Conservation (phyloP, 1,284 basidiomycete genomes). For the Quambalaria eucalypti region DNA sequence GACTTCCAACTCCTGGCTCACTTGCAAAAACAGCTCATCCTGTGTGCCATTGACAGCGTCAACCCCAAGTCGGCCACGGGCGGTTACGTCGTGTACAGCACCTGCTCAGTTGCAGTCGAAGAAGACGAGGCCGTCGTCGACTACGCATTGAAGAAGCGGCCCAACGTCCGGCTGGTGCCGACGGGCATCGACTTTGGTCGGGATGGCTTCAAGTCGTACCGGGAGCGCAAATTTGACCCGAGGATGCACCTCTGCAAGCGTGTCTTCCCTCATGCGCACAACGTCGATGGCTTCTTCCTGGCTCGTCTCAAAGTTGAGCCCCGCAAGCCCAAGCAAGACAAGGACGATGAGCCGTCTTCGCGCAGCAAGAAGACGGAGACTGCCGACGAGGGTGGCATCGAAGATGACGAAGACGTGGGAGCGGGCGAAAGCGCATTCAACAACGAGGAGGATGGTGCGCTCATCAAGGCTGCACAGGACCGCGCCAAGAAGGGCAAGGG, state of each 20-base stretch:
- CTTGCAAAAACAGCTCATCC: constrained; percentile 93
- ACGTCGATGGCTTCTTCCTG: constrained; percentile 96
- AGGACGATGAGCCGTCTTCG: background rate
- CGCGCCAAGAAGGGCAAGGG: constrained; percentile 4
- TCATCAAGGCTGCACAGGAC: constrained; percentile 2
- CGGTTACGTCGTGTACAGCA: constrained; percentile 93
- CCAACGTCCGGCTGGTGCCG: constrained; percentile 87
- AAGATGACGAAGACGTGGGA: background rate
- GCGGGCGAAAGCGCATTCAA: constrained; percentile 4
- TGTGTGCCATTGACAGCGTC: constrained; percentile 95
- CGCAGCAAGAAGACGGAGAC: background rate
- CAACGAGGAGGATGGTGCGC: constrained; percentile 7
- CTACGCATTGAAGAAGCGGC: constrained; percentile 92
- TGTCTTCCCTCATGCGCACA: constrained; percentile 47
- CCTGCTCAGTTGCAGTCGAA: constrained; percentile 94
- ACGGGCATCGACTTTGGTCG: constrained; percentile 87
- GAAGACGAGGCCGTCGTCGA: constrained; percentile 98
- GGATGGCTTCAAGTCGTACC: constrained; percentile 79
- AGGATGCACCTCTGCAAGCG: constrained; percentile 53
- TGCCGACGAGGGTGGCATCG: background rate
- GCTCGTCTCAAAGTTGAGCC: constrained; percentile 82
- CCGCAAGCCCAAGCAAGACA: constrained; percentile 7
- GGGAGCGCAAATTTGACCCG: constrained; percentile 77
- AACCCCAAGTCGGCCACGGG: constrained; percentile 80
- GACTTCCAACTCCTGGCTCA: constrained; percentile 85